A percentile compares a stretch with the other conserved stretches of the same genome.
These are phyloP conservation scores for Zelopaecilomyces penicillatus DNA, from an alignment of 2,329 filamentous ascomycete species.

Conservation along the genomic window DNA sequence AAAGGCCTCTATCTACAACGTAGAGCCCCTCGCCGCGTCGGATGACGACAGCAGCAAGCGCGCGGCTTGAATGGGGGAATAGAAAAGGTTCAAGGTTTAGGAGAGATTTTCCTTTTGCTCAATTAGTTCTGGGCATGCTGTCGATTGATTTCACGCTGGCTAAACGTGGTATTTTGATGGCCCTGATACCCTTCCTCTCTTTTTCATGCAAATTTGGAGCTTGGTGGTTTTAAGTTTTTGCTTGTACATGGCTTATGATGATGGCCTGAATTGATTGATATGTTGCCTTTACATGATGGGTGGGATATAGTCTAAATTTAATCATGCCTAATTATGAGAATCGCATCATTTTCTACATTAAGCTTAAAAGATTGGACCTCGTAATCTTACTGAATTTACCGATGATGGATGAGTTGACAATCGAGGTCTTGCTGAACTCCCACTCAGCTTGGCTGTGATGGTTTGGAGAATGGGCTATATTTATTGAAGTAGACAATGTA, in stretches of 20 bases:
- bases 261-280: neutral
- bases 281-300: neutral
- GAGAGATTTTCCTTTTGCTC: too few species aligned
- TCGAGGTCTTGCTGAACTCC: too few species aligned
- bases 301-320: neutral
- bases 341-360: neutral
- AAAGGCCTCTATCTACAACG: conserved; percentile 5
- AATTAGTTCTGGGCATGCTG: neutral
- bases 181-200: conserved; percentile 9
- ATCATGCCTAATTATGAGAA: neutral
- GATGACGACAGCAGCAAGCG: conserved; percentile 5
- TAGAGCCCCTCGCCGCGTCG: neutral
- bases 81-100: neutral
- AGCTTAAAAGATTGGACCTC: neutral
- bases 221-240: too few species aligned
- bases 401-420: too few species aligned
- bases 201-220: neutral
- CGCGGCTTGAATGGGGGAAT: neutral
- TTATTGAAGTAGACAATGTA: too few species aligned
- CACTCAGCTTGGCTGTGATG: too few species aligned
- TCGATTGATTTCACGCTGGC: conserved; percentile 1
- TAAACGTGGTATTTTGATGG: neutral
- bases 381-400: neutral
- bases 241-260: too few species aligned
- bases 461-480: too few species aligned